These are phyloP conservation scores for Pichia sp. DNA, from an alignment of 1,139 yeast genomes.

Conservation along the genomic window DNA sequence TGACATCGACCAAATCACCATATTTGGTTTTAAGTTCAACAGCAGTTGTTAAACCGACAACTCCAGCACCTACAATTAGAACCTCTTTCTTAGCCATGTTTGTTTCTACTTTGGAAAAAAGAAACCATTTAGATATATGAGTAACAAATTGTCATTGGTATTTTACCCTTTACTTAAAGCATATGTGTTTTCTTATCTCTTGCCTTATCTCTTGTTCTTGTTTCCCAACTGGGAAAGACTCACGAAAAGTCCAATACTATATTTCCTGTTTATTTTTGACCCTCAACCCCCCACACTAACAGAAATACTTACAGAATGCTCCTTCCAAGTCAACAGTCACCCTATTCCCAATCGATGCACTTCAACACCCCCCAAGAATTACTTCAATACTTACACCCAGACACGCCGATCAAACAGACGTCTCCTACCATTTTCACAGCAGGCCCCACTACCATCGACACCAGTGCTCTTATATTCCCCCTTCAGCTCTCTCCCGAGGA, in stretches of 20 bases:
- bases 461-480: neutral
- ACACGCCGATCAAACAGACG: neutral
- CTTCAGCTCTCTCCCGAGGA: neutral
- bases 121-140: no score
- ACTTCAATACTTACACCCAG: neutral
- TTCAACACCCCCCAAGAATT: neutral
- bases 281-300: no score
- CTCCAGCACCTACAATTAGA: slow-evolving; percentile 22
- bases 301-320: no score
- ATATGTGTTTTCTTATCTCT: no score
- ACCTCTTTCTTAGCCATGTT: slow-evolving; percentile 8
- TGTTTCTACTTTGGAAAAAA: no score
- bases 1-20: slow-evolving; percentile 31
- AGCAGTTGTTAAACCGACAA: slow-evolving; percentile 27
- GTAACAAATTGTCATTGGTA: no score
- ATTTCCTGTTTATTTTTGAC: no score
- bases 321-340: no score
- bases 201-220: no score
- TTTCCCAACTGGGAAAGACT: neutral
- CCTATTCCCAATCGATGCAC: neutral
- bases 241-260: neutral
- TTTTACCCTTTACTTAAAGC: no score
- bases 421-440: neutral
- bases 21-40: slow-evolving; percentile 13
- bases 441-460: neutral